These are phyloP conservation scores for Trichoderma pleuroti DNA, from an alignment of 2,329 filamentous ascomycete species.

Conservation along the genomic window DNA sequence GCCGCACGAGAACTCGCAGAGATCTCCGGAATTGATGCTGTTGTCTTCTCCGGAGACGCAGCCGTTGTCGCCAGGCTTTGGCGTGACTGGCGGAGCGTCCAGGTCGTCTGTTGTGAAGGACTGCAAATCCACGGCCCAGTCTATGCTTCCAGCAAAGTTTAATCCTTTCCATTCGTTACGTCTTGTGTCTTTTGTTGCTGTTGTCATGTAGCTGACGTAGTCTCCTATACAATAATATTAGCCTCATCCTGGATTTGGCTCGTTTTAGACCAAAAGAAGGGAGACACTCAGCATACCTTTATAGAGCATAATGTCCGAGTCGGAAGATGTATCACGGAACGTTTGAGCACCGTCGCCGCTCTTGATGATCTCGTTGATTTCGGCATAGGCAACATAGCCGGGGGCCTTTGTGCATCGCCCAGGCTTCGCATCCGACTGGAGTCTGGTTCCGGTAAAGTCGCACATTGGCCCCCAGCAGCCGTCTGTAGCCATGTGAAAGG, in stretches of 20 bases:
- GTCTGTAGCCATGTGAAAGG: neutral
- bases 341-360: neutral
- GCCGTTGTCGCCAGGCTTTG: neutral
- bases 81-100: neutral
- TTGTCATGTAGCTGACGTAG: slow-evolving; percentile 10
- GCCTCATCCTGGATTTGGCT: too few relatives aligned
- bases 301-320: slow-evolving; percentile 16
- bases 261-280: neutral
- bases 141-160: slow-evolving; percentile 6
- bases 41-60: neutral
- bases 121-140: slow-evolving; percentile 18
- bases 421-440: neutral
- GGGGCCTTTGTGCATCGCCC: neutral
- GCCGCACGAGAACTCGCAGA: neutral
- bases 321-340: slow-evolving; percentile 5
- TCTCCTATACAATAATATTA: neutral
- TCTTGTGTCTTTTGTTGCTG: neutral
- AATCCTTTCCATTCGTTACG: neutral
- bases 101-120: neutral
- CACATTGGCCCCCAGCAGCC: neutral
- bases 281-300: neutral
- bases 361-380: neutral
- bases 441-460: neutral
- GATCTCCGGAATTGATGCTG: neutral
- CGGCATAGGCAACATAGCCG: neutral